Base-by-base conservation (phyloP, 352 stramenopile genomes). In the Globisporangium canariense region DNA sequence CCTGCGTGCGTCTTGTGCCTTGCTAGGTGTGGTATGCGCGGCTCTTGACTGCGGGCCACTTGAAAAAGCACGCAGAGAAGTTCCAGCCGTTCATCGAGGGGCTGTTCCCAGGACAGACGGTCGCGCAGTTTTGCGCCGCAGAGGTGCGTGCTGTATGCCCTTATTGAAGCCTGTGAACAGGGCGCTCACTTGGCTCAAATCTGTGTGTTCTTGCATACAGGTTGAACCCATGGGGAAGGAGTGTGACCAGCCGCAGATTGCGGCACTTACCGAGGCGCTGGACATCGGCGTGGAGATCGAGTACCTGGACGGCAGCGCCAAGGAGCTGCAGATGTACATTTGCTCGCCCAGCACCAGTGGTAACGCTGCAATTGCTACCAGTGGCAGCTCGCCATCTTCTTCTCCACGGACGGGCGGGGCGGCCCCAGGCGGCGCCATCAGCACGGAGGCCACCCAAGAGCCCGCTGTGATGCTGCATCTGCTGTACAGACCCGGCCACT, bases 401-500 rank as follows among this genome's bases (percentile, higher is more conserved):
- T 57, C 64, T 32, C 43, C 57, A 32, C 43, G 22, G 4, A 60
- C 50, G 16, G 43, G 28, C 28, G 63, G 4, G 10, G 43, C 1
- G 25, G 28, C 22, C 34, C 13, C 36, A 41, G 20, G 25, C 0
- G 16, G 25, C 3, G 16, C 55, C 32, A 11, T 46, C 22, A 50
- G 25, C 61, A 52, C 47, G 43, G 47, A 57, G 10, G 40, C 4
- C 32, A 36, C 65, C 11, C 45, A 66, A 49, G 58, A 74, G 38
- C 66, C 66, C 25, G 25, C 25, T 0, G 68, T 78, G 41, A 68
- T 62, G 20, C 81, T 98, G 45, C 82, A 84, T 45, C 71, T 98
- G 58, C 73, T 98, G 28, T 98, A 98, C 81, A 88, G 95, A 60
- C 93, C 93, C 16, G 95, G 95, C 13, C 95, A 98, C 74, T 98